phyloP scores from a whole-genome alignment of 1,139 yeast species.

The Hansenula sp. region DNA sequence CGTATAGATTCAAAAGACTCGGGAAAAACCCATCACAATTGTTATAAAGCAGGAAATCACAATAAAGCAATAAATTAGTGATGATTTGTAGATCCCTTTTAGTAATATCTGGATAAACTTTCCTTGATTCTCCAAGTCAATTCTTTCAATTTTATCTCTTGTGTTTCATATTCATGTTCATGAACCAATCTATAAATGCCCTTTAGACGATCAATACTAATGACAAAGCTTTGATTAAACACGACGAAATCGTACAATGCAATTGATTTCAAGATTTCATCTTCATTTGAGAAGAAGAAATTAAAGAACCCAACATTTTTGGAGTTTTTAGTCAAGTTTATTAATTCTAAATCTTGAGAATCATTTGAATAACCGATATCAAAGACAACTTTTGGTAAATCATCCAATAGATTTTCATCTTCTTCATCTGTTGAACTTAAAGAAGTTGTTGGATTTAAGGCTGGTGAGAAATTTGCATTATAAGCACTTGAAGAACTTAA shows the following conservation, averaged over 20 bases:
- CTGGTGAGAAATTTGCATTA: slow-evolving; percentile 2
- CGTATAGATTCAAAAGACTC: no score
- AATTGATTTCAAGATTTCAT: slow-evolving; percentile 25
- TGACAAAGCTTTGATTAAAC: slow-evolving; percentile 8
- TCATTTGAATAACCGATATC: slow-evolving; percentile 17
- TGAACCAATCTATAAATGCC: slow-evolving; percentile 15
- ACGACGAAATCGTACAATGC: slow-evolving; percentile 32
- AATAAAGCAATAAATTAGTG: no score
- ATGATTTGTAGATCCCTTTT: no score
- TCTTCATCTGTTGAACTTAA: slow-evolving; percentile 6
- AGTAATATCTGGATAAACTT: slow-evolving; percentile 9
- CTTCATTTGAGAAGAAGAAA: slow-evolving; percentile 22
- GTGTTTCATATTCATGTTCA: slow-evolving; percentile 11
- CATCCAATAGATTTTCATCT: background rate
- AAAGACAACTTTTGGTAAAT: slow-evolving; percentile 12
- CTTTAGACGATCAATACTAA: slow-evolving; percentile 12
- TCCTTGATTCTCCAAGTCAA: slow-evolving; percentile 21
- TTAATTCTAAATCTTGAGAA: slow-evolving; percentile 9
- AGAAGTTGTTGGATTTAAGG: slow-evolving; percentile 8
- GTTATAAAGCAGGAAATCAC: no score
- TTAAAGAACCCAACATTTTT: slow-evolving; percentile 10
- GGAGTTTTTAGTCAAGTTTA: slow-evolving; percentile 7
- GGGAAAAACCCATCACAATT: no score
- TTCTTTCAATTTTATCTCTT: slow-evolving; percentile 14
- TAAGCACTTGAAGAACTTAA: slow-evolving; percentile 7